These are phyloP conservation scores for Prosopis cineraria DNA, from an alignment of 306 rosid genomes.

Conservation along the genomic window DNA sequence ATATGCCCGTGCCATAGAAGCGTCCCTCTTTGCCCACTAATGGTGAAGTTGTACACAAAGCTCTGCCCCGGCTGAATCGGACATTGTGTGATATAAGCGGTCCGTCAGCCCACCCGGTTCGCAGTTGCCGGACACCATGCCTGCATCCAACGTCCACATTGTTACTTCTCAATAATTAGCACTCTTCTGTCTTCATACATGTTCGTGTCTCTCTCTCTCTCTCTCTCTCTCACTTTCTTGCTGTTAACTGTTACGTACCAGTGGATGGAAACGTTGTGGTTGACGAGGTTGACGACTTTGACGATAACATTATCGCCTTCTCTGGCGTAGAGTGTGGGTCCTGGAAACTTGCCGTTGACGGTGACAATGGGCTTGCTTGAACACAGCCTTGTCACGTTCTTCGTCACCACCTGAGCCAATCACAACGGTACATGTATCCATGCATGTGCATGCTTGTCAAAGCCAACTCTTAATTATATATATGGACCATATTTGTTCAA, in stretches of 20 bases:
- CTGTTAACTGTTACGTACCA: too few species aligned
- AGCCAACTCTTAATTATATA: not conserved
- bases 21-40: constrained; percentile 92
- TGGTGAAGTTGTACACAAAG: constrained; percentile 77
- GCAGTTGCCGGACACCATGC: constrained; percentile 84
- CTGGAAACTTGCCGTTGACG: constrained; percentile 80
- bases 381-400: constrained; percentile 58
- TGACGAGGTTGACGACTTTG: constrained; percentile 69
- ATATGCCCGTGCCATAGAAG: constrained; percentile 92
- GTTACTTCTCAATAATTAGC: too few species aligned
- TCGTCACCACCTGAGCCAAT: constrained; percentile 64
- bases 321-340: constrained; percentile 88
- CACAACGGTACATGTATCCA: not conserved
- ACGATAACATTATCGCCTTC: constrained; percentile 82
- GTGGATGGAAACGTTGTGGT: constrained; percentile 69
- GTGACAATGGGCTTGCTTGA: constrained; percentile 73
- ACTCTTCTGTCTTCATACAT: too few species aligned
- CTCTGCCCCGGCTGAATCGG: constrained; percentile 74
- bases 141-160: too few species aligned
- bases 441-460: not conserved
- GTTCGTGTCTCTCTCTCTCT: too few species aligned
- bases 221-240: too few species aligned
- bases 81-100: constrained; percentile 85
- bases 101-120: constrained; percentile 94
- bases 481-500: too few species aligned